phyloP scores from a whole-genome alignment of 805 yeast genomes.

The Ogataea nakhonphanomensis region DNA sequence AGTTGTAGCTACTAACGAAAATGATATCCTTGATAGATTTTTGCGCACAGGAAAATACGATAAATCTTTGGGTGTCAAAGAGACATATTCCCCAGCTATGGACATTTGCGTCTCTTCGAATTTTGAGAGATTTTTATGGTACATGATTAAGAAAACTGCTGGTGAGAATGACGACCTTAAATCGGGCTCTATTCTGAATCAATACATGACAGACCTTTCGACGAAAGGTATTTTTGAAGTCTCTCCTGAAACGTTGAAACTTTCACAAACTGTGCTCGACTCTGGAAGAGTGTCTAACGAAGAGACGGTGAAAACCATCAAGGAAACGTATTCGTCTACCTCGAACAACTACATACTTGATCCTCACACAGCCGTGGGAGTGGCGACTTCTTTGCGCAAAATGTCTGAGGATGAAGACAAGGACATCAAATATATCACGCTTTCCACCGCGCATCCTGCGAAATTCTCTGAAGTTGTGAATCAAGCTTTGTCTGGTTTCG shows the following conservation, averaged over 20 bases:
- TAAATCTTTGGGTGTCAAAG: slow-evolving; percentile 66
- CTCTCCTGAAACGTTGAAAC: slow-evolving; percentile 56
- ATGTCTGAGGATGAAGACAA: slow-evolving; percentile 42
- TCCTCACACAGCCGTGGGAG: slow-evolving; percentile 97
- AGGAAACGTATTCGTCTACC: slow-evolving; percentile 55
- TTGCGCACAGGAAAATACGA: slow-evolving; percentile 82
- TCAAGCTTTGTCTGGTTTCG: slow-evolving; percentile 60
- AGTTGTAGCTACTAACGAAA: slow-evolving; percentile 93
- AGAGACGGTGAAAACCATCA: slow-evolving; percentile 79
- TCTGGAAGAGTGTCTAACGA: slow-evolving; percentile 78
- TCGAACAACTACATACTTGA: slow-evolving; percentile 76
- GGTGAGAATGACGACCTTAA: slow-evolving; percentile 53
- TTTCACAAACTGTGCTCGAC: slow-evolving; percentile 67
- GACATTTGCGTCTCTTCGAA: slow-evolving; percentile 93
- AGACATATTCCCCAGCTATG: slow-evolving; percentile 97
- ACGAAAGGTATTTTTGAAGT: slow-evolving; percentile 73
- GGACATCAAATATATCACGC: slow-evolving; percentile 57
- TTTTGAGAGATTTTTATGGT: slow-evolving; percentile 96
- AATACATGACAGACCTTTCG: slow-evolving; percentile 80
- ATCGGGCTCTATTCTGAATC: slow-evolving; percentile 70
- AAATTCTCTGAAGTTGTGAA: slow-evolving; percentile 96
- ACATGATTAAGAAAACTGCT: slow-evolving; percentile 71
- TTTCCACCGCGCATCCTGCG: slow-evolving; percentile 99
- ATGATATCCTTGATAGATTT: slow-evolving; percentile 92
- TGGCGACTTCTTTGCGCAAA: slow-evolving; percentile 67